Base-by-base conservation (phyloP, 2,329 filamentous ascomycete species). In the Chrysoporthe austroafricana region DNA sequence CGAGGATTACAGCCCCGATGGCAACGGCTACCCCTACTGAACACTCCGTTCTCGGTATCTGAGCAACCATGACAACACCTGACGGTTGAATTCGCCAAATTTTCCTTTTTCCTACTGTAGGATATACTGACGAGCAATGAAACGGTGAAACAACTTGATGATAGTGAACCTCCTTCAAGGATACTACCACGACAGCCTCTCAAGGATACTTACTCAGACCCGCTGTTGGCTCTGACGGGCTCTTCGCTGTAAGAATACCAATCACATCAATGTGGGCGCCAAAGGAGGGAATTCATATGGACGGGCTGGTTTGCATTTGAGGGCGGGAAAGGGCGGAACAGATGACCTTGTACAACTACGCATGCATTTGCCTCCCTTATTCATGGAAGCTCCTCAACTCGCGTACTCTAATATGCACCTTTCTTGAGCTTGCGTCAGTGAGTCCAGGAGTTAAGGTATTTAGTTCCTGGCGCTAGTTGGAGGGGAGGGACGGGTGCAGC, bases 1-100 rank as follows among this genome's bases (percentile, higher is more conserved):
- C 72, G 79, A 80, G 70, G 78, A 81, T 71, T 77, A 75, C 69
- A 72, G 54, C 73, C 73, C 63, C 62, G 70, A 48, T 66, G 71
- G 61, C 68, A 73, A 61, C 73, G 71, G 74, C 69, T 73, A 73
- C 60, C 73, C 72, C 68, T 77, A 78, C 72, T 74, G 74, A 73
- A 77, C 48, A 78, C 74, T 66, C 61, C 21, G 26, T 14, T 21
- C 57, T 32, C 32, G 26, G 8, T 42, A 16, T 16, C 34, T 18
- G 46, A 60, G 34, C n/a, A 44, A 62, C 42, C 56, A 59, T 11
- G 16, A 59, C 62, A 43, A 50, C 48, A 54, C 63, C 36, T 54
- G 54, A 39, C 62, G 8, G 62, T 21, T 50, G 34, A 56, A 46
- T 44, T 18, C 39, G 62, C 34, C 62, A 16, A 57, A n/a, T 50